Percentiles rank a stretch among this genome's conserved stretches.
These are phyloP conservation scores for Butyriboletus loyo DNA, from an alignment of 768 basidiomycete species.

Conservation along the genomic window DNA sequence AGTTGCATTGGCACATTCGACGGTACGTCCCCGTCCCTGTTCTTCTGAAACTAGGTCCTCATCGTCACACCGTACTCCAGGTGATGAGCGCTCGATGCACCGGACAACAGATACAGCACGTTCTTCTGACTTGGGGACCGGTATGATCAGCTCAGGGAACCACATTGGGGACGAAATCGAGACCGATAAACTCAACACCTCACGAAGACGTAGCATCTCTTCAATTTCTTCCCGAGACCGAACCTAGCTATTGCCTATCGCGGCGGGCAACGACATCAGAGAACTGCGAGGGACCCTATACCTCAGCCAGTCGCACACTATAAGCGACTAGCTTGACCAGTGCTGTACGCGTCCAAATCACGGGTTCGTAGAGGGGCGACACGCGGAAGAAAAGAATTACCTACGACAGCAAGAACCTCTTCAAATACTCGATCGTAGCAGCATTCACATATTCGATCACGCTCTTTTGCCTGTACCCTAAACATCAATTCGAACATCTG, in stretches of 20 bases:
- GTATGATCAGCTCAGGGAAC: neutral
- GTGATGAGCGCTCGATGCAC: neutral
- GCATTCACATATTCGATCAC: constrained; percentile 43
- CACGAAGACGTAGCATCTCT: neutral
- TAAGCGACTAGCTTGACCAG: neutral
- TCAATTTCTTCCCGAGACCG: neutral
- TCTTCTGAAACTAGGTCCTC: neutral
- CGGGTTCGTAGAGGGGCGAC: neutral
- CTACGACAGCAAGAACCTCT: constrained; percentile 31
- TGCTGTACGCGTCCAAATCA: neutral
- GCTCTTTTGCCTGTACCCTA: constrained; percentile 43
- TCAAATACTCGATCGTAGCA: constrained; percentile 37
- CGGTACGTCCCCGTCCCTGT: no score
- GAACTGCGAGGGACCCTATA: neutral
- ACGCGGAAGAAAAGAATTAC: constrained; percentile 3
- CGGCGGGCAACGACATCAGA: neutral
- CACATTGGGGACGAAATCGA: neutral
- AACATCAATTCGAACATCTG: neutral
- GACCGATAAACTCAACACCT: neutral
- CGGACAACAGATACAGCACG: neutral
- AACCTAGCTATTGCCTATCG: neutral
- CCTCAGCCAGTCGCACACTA: neutral
- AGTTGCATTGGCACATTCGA: neutral
- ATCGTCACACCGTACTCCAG: neutral
- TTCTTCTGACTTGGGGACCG: neutral